phyloP scores from a whole-genome alignment of 345 rosid species.

The Atalantia buxifolia region DNA sequence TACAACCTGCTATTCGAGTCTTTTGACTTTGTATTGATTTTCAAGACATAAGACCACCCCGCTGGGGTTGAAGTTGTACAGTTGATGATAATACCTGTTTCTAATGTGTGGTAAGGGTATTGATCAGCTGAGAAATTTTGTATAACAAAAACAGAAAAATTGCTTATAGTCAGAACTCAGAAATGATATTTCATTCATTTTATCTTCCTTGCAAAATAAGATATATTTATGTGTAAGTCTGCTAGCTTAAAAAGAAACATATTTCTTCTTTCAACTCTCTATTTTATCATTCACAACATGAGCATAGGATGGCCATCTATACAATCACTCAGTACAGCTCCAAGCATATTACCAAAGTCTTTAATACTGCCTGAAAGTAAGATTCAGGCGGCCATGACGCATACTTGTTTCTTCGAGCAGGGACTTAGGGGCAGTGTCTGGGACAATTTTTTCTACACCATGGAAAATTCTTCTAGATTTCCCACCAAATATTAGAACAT shows the following conservation, averaged over 20 bases:
- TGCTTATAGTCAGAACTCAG: neutral
- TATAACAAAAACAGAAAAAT: neutral
- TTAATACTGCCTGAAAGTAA: slow-evolving; percentile 83
- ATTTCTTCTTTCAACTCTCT: neutral
- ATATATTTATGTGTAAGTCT: neutral
- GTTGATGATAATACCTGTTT: neutral
- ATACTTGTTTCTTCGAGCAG: slow-evolving; percentile 53
- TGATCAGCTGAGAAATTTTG: neutral
- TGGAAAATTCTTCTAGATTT: slow-evolving; percentile 70
- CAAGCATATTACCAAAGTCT: slow-evolving; percentile 4
- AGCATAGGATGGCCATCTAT: neutral
- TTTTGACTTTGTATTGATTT: neutral
- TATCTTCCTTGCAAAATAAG: neutral
- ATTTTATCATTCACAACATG: neutral
- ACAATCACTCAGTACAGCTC: slow-evolving; percentile 2
- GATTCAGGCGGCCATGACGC: slow-evolving; percentile 65
- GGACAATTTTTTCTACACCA: slow-evolving; percentile 50
- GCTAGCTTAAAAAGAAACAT: neutral
- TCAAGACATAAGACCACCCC: neutral
- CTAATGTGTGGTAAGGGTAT: neutral
- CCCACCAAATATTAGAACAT: slow-evolving; percentile 77
- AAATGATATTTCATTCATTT: neutral
- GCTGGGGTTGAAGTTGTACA: neutral
- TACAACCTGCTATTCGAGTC: neutral
- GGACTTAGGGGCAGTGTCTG: slow-evolving; percentile 43